Evolutionary conservation across 2,329 filamentous ascomycete genomes (phyloP), one percentile per base, ranked within the genome.

Genomic region (Pestalotiopsis fici): DNA sequence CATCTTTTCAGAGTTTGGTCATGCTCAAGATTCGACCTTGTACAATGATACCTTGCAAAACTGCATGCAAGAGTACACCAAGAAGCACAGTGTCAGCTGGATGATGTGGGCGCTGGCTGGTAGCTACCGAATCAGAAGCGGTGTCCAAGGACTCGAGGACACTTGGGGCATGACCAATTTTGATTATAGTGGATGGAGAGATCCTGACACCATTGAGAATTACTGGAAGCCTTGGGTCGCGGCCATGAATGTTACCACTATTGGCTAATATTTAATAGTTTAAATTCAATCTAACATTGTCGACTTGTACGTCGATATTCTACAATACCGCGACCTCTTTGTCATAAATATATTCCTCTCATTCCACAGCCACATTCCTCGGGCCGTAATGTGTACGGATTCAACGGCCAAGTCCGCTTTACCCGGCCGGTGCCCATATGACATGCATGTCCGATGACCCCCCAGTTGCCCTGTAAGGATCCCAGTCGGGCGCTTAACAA

Each of bases 181-280:
- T 15, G 78, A 85, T 65, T 86, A 82, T 82, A 77, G 75, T 12
- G 82, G 79, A 0, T 86, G 84, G 84, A 80, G 79, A 35, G 82
- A 80, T 59, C 77, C 79, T 1, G 78, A 77, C 54, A 83, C 81
- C 1, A 76, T 86, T 35, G 81, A 86, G 69, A 73, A 79, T 63
- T 83, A 81, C 71, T 86, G 83, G 83, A 85, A 83, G 77, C 84
- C 84, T 2, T 86, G 84, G 83, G 78, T 85, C 2, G 70, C 74
- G 71, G 76, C 70, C 11, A 85, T 84, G 82, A 77, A 81, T 67
- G 63, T 73, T 35, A 75, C 72, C 59, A 69, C 50, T 25, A 71
- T 65, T 55, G 25, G 43, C 3, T 64, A 55, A 39, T 60, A n/a
- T 15, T 2, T 27, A 15, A 60, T 21, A n/a, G 21, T 5, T 31